Conservation (phyloP, 208 protist species). For the Leishmania tropica region DNA sequence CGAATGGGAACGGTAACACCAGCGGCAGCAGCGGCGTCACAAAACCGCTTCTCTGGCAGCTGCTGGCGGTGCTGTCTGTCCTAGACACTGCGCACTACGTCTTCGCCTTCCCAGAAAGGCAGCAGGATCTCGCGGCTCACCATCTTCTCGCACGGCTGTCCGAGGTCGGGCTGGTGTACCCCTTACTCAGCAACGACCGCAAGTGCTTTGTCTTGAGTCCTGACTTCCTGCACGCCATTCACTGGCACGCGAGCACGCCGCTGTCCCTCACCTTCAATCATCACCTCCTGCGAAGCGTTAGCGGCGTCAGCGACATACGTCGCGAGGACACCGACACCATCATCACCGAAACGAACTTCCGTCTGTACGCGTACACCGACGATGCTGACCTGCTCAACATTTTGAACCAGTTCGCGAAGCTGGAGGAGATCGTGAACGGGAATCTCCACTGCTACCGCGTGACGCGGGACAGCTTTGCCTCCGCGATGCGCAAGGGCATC, state of each 20-base stretch:
- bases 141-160: constrained; percentile 76
- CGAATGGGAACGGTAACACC: not conserved
- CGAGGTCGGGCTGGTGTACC: constrained; percentile 84
- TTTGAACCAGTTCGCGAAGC: constrained; percentile 78
- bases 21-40: constrained; percentile 21
- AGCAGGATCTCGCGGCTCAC: constrained; percentile 58
- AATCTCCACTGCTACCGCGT: constrained; percentile 84
- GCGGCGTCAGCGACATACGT: constrained; percentile 28
- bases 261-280: constrained; percentile 64
- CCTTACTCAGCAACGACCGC: constrained; percentile 41
- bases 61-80: constrained; percentile 66
- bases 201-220: constrained; percentile 79
- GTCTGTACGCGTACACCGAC: constrained; percentile 87
- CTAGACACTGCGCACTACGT: constrained; percentile 60
- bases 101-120: constrained; percentile 61
- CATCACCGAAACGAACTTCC: constrained; percentile 92
- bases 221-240: constrained; percentile 75
- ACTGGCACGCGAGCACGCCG: constrained; percentile 62
- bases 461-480: constrained; percentile 78
- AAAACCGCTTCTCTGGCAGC: constrained; percentile 67
- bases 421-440: constrained; percentile 65
- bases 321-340: constrained; percentile 91
- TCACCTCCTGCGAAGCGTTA: constrained; percentile 15
- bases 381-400: constrained; percentile 80
- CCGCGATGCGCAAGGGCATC: constrained; percentile 77